A percentile compares a stretch with the other conserved stretches of the same genome.
Evolutionary conservation across 768 basidiomycete species (phyloP).

Genomic region (Panellus pusillus): DNA sequence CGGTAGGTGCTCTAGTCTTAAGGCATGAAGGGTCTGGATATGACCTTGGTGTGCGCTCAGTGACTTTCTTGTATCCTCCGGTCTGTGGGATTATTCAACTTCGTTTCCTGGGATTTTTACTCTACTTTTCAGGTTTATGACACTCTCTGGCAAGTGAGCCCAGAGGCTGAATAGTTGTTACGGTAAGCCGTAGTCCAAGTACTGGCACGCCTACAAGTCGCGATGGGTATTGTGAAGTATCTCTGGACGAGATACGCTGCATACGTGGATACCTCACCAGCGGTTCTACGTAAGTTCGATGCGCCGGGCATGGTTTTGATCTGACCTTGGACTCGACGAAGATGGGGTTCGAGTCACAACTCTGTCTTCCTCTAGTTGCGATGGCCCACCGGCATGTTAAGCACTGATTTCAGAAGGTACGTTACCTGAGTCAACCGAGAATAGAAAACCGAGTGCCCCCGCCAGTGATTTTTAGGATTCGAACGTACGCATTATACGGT

Average conservation of each 20-base stretch:
- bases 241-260: constrained; percentile 28
- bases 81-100: neutral
- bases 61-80: neutral
- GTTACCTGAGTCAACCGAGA: neutral
- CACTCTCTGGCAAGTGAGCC: neutral
- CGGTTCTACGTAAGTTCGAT: constrained; percentile 20
- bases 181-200: neutral
- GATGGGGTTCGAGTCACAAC: no score
- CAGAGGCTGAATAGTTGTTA: constrained; percentile 3
- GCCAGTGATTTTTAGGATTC: constrained; percentile 10
- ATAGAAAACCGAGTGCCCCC: neutral
- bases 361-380: no score
- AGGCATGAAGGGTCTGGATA: neutral
- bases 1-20: neutral
- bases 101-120: neutral
- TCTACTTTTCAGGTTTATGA: constrained; percentile 5
- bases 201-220: constrained; percentile 22
- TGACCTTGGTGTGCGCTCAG: neutral
- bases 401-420: neutral
- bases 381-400: neutral
- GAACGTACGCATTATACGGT: constrained; percentile 11
- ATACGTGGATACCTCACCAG: constrained; percentile 23
- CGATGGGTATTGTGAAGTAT: constrained; percentile 27
- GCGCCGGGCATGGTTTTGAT: neutral
- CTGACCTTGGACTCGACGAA: no score